Conservation (phyloP, 495 filamentous ascomycete genomes). For the Neurospora discreta region DNA sequence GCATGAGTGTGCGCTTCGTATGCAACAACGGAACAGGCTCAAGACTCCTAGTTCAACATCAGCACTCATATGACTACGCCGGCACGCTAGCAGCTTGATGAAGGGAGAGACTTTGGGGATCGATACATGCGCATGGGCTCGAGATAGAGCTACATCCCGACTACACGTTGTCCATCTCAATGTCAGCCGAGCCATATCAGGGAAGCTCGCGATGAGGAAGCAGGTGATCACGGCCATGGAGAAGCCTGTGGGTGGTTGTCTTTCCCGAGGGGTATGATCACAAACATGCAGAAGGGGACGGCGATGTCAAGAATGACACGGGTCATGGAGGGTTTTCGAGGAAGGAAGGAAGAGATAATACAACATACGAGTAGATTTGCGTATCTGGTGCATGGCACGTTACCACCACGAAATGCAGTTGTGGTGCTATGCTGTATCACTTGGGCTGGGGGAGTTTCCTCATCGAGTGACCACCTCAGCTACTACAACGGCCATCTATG, state of each 20-base stretch:
- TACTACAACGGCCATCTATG: not conserved
- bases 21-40: not conserved
- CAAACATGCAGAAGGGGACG: too few relatives aligned
- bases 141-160: not conserved
- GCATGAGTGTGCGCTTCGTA: not conserved
- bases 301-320: not conserved
- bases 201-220: not conserved
- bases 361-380: not conserved
- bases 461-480: not conserved
- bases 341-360: not conserved
- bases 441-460: not conserved
- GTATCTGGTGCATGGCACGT: not conserved
- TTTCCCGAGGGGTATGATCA: too few relatives aligned
- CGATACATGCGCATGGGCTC: not conserved
- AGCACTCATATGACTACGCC: not conserved
- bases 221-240: not conserved
- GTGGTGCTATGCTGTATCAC: not conserved
- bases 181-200: not conserved
- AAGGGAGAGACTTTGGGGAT: not conserved
- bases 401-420: not conserved
- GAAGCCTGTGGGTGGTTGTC: too few relatives aligned
- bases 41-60: not conserved
- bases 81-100: not conserved
- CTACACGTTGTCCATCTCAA: not conserved
- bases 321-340: not conserved